Evolutionary conservation across 106 monocot species (phyloP), one percentile per base, ranked within the genome.

Genomic region (Dioscorea dumetorum): DNA sequence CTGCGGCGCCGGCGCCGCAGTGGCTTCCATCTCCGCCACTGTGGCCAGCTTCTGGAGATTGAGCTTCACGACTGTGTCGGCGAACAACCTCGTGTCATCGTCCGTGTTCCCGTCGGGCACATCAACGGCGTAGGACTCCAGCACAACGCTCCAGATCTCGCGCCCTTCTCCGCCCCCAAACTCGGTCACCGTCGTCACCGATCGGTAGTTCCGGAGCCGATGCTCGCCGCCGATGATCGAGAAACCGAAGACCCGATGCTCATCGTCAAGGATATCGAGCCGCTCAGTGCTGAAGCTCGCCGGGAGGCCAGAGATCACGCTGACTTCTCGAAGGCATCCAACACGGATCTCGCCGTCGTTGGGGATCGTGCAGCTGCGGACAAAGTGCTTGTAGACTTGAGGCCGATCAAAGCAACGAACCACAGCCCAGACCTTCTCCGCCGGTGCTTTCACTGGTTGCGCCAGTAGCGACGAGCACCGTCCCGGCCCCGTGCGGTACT

Each of bases 361-460:
- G 32, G 70, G 66, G 73, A 85, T 57, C 49, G 73, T 3, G 75
- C 88, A 92, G 80, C 78, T 88, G 12, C 83, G 79, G 74, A 88
- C 83, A 79, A 92, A 92, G 88, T 92, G 88, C 74, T 92, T 92
- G 85, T 92, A 88, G 58, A 77, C 72, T 71, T 92, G 91, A 12
- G 91, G 91, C 8, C 64, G 71, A 50, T 92, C 91, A 80, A 92
- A 92, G 31, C 85, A 82, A 41, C 91, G 82, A 32, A 92, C 65
- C 22, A 92, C 58, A 58, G 88, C 80, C 91, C 91, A 92, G 8
- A 85, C 88, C 12, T 64, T 67, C 20, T 58, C 62, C n/a, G 83
- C 74, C 6, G 91, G 88, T 0, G 87, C 80, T 5, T 58, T 60
- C 72, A 88, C 75, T 22, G 85, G 88, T 80, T 92, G 91, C 4